Evolutionary conservation across 2,329 filamentous ascomycete genomes (phyloP).

Genomic region (Fusarium sp.): DNA sequence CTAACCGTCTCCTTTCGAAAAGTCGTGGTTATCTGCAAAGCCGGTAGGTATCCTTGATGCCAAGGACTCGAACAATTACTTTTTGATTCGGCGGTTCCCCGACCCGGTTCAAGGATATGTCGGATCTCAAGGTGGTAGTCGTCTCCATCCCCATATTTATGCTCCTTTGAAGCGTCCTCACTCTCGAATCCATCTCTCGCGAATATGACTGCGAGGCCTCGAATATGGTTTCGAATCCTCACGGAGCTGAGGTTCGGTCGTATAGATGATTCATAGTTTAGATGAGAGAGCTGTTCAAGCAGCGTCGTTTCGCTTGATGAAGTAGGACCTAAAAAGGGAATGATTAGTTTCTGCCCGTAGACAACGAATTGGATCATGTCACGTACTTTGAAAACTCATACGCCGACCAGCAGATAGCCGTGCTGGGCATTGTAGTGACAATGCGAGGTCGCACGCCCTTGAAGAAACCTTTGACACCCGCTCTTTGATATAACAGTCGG

Average conservation of each 20-base stretch:
- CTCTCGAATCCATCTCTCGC: constrained; percentile 11
- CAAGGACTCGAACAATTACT: constrained; percentile 7
- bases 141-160: constrained; percentile 11
- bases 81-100: constrained; percentile 29
- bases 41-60: constrained; percentile 2
- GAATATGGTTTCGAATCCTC: constrained; percentile 13
- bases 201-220: constrained; percentile 11
- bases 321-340: constrained; percentile 62
- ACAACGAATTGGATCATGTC: no score
- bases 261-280: constrained; percentile 10
- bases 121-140: constrained; percentile 13
- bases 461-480: constrained; percentile 89
- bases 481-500: constrained; percentile 81
- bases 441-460: constrained; percentile 91
- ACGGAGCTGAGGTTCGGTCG: constrained; percentile 7
- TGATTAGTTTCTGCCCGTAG: constrained; percentile 1
- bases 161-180: background rate
- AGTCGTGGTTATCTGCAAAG: constrained; percentile 1
- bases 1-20: background rate
- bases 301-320: constrained; percentile 65
- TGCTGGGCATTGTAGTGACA: constrained; percentile 97
- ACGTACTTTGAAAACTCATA: constrained; percentile 76
- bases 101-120: constrained; percentile 27
- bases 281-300: constrained; percentile 42
- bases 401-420: constrained; percentile 97